phyloP scores from a whole-genome alignment of 495 filamentous ascomycete genomes.

The Hyphodiscus hymeniophilus region DNA sequence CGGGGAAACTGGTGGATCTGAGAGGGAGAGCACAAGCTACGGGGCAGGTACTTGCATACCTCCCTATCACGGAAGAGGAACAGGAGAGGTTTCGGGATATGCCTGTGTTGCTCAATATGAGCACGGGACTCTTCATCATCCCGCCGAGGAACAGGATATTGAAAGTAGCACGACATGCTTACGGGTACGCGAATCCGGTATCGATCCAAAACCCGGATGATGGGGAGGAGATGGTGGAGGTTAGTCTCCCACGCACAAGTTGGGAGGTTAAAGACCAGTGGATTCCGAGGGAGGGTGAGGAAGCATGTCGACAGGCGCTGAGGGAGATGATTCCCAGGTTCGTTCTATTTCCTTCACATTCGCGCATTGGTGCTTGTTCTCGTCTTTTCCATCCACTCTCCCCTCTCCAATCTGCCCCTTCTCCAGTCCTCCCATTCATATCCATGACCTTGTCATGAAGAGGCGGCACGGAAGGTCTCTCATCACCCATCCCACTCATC shows the following conservation, averaged over 20 bases:
- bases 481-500: too few species aligned
- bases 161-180: constrained; percentile 76
- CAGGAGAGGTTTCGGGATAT: constrained; percentile 51
- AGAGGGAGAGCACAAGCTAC: constrained; percentile 67
- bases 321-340: constrained; percentile 47
- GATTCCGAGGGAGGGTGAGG: constrained; percentile 52
- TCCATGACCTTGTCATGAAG: too few species aligned
- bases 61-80: constrained; percentile 61
- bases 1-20: constrained; percentile 65
- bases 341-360: too few species aligned
- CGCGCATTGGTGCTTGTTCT: too few species aligned
- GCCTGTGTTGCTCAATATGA: constrained; percentile 73
- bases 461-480: too few species aligned
- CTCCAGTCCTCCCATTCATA: too few species aligned
- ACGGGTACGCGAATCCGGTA: constrained; percentile 72
- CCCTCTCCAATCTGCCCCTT: too few species aligned
- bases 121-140: constrained; percentile 74
- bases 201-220: constrained; percentile 30
- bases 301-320: constrained; percentile 53
- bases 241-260: constrained; percentile 16
- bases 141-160: constrained; percentile 62
- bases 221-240: constrained; percentile 8
- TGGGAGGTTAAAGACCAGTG: constrained; percentile 10
- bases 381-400: too few species aligned
- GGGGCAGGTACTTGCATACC: constrained; percentile 73